Evolutionary conservation across 2,329 filamentous ascomycete species (phyloP).

Genomic region (Pseudogymnoascus sp.): DNA sequence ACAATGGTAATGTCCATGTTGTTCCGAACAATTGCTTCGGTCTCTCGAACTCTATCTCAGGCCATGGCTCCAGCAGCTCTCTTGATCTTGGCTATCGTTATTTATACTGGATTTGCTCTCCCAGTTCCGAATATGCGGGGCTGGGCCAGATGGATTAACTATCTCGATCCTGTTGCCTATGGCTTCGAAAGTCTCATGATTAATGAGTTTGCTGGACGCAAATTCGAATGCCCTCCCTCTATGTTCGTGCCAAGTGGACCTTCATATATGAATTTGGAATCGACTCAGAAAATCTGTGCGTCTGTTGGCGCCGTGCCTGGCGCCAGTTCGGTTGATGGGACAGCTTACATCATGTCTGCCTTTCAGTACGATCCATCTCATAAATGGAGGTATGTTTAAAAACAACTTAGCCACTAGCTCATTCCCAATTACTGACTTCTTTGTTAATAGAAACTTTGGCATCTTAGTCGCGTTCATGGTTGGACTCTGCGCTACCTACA

Average conservation of each 20-base stretch:
- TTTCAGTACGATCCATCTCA: conserved; percentile 37
- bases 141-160: conserved; percentile 57
- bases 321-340: conserved; percentile 43
- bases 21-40: conserved; percentile 49
- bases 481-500: conserved; percentile 58
- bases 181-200: conserved; percentile 60
- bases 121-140: conserved; percentile 53
- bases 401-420: conserved; percentile 39
- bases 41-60: conserved; percentile 48
- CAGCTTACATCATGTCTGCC: conserved; percentile 49
- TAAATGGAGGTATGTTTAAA: conserved; percentile 31
- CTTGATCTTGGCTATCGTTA: conserved; percentile 42
- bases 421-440: conserved; percentile 52
- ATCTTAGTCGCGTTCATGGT: conserved; percentile 69
- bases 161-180: conserved; percentile 61
- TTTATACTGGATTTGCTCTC: conserved; percentile 60
- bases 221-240: conserved; percentile 40
- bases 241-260: conserved; percentile 45
- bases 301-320: conserved; percentile 51
- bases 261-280: conserved; percentile 36
- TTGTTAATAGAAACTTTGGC: conserved; percentile 77
- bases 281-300: conserved; percentile 43
- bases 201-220: conserved; percentile 60
- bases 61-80: conserved; percentile 51
- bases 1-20: conserved; percentile 52